A percentile compares a stretch with the other conserved stretches of the same genome.
These are phyloP conservation scores for Eimeria tenella DNA, from an alignment of 169 alveolate species.

Conservation along the genomic window DNA sequence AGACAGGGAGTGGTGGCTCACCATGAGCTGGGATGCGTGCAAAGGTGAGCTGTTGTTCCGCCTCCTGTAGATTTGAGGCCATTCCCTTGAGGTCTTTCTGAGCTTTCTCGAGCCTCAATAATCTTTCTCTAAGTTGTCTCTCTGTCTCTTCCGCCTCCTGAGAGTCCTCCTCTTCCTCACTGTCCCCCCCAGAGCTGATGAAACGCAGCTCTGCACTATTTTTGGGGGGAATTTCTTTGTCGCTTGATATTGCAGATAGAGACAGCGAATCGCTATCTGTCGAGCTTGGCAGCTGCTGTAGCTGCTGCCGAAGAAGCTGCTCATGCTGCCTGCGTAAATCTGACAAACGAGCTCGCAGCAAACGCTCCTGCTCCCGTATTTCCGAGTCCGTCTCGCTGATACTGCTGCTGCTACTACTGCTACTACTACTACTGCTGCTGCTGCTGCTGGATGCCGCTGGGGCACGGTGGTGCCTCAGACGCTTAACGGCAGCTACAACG, in stretches of 20 bases:
- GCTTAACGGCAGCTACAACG: not conserved
- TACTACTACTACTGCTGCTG: not conserved
- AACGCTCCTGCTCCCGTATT: slow-evolving; percentile 21
- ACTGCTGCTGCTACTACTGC: slow-evolving; percentile 41
- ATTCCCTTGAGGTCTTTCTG: not conserved
- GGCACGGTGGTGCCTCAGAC: not conserved
- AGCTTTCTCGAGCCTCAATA: not conserved
- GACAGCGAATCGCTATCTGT: slow-evolving; percentile 20
- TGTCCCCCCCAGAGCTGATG: slow-evolving; percentile 11
- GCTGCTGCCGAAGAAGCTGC: slow-evolving; percentile 28
- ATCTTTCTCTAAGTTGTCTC: not conserved
- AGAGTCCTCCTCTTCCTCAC: not conserved
- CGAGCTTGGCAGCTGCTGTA: not conserved
- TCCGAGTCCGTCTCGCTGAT: slow-evolving; percentile 56
- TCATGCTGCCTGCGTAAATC: slow-evolving; percentile 13
- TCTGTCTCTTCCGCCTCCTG: slow-evolving; percentile 12
- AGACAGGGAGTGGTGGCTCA: not conserved
- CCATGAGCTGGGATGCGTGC: not conserved
- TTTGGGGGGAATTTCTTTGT: not conserved
- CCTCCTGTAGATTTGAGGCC: not conserved
- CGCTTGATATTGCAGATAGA: not conserved
- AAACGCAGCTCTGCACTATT: slow-evolving; percentile 16
- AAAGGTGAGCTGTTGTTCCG: slow-evolving; percentile 5
- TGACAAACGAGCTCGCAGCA: not conserved
- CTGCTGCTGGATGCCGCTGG: slow-evolving; percentile 3